These are phyloP conservation scores for Elsinoe batatas DNA, from an alignment of 2,329 filamentous ascomycete species.

Conservation along the genomic window DNA sequence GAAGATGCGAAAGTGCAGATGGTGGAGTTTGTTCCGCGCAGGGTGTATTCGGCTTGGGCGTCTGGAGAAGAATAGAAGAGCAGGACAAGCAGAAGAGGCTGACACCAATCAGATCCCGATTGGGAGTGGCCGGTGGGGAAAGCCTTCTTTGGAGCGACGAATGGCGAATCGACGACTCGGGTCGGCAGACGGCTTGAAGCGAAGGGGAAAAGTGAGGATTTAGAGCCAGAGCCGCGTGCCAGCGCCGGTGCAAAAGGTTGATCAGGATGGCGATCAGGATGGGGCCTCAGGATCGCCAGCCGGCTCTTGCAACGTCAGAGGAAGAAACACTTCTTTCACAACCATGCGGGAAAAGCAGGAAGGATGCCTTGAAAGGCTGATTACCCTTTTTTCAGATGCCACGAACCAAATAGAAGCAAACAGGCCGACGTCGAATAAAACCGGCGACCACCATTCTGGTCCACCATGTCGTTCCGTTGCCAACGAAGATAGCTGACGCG, in stretches of 20 bases:
- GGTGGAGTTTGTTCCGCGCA: slow-evolving; percentile 7
- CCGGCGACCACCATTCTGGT: neutral
- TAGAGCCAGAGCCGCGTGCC: neutral
- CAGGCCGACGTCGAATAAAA: neutral
- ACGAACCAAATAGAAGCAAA: neutral
- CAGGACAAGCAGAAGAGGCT: slow-evolving; percentile 5
- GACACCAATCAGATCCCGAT: slow-evolving; percentile 3
- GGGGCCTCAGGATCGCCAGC: slow-evolving; percentile 4
- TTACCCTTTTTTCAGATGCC: no score
- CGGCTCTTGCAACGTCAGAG: slow-evolving; percentile 4
- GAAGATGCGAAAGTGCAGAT: slow-evolving; percentile 1
- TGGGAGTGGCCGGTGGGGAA: slow-evolving; percentile 7
- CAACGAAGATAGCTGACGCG: slow-evolving; percentile 1
- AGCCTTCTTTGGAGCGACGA: neutral
- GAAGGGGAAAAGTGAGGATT: neutral
- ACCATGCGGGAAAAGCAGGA: neutral
- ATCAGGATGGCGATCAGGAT: slow-evolving; percentile 8
- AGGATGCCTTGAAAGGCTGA: neutral
- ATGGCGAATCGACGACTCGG: neutral
- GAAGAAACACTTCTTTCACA: slow-evolving; percentile 1
- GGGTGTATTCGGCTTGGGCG: neutral
- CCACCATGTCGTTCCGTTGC: neutral
- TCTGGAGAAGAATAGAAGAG: slow-evolving; percentile 6
- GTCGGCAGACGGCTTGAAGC: slow-evolving; percentile 5
- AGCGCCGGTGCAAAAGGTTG: neutral